Conservation (phyloP, 768 basidiomycete genomes). For the Tricholomella constricta region DNA sequence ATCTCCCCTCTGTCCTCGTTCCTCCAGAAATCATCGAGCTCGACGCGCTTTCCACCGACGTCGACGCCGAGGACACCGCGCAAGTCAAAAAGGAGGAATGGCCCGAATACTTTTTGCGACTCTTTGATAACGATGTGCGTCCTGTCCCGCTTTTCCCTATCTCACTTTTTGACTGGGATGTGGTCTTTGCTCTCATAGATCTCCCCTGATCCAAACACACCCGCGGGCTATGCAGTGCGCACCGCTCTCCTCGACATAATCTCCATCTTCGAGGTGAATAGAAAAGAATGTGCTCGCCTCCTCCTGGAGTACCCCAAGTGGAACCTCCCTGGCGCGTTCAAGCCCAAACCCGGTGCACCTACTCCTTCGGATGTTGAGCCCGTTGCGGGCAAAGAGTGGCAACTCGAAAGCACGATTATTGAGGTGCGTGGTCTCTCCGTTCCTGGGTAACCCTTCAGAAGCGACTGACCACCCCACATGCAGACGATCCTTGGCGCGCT, state of each 20-base stretch:
- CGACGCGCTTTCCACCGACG: constrained; percentile 67
- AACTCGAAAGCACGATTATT: constrained; percentile 85
- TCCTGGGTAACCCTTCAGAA: neutral
- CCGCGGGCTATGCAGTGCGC: constrained; percentile 79
- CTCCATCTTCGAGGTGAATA: constrained; percentile 92
- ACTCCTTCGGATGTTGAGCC: constrained; percentile 47
- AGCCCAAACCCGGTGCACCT: constrained; percentile 63
- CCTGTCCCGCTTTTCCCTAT: neutral
- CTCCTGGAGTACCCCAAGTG: constrained; percentile 87
- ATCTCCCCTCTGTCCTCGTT: constrained; percentile 77
- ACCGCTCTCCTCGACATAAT: constrained; percentile 74
- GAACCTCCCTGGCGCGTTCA: constrained; percentile 83
- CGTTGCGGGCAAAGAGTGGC: constrained; percentile 72
- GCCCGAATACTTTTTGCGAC: constrained; percentile 67
- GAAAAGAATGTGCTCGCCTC: constrained; percentile 90
- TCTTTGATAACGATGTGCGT: constrained; percentile 64
- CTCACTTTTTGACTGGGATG: neutral
- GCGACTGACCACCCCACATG: too few relatives aligned
- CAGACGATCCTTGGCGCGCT: constrained; percentile 75
- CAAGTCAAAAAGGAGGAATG: constrained; percentile 82
- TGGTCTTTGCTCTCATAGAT: constrained; percentile 51
- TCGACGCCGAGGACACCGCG: constrained; percentile 68
- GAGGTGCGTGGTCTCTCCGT: constrained; percentile 53
- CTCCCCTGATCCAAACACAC: constrained; percentile 72
- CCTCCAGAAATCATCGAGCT: constrained; percentile 88